Evolutionary conservation across 371 early-diverging fungal genomes (phyloP), one percentile per base, ranked within the genome.

Genomic region (Fennellomyces sp.): DNA sequence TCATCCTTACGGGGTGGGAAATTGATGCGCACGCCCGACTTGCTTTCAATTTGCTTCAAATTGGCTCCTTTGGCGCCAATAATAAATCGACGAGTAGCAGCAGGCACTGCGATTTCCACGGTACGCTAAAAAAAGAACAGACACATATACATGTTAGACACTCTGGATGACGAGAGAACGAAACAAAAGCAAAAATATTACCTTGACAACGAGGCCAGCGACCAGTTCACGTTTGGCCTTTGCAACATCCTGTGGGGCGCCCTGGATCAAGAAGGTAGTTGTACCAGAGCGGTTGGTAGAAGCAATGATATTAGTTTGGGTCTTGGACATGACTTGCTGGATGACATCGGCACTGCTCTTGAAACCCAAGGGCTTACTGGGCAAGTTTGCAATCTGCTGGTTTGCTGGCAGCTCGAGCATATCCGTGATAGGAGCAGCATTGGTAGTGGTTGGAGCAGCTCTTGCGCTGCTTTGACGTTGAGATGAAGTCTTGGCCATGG

Each of bases 251-350:
- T 88, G 87, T 21, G 88, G 76, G 36, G 85, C 82, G 52, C 97
- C 96, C 67, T 87, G 88, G 72, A 97, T 87, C 39, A 95, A 69
- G 61, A 93, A 92, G 28, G 94, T 94, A 33, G 91, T 84, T n/a
- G 89, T 88, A 23, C 89, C 86, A 45, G 83, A 83, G 30, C 84
- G 80, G 76, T 92, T 89, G 50, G 90, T 89, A 38, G 95, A 93
- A 21, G 91, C 85, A 55, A 96, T 95, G 61, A 96, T 94, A 23
- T 84, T 81, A n/a, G 95, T 93, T 36, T 85, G 82, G 4, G 89
- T 88, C 53, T 83, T 76, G 52, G 76, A 66, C 75, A 83, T 89
- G 52, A 92, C 89, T 51, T 82, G 73, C 70, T 88, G 89, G 69
- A 88, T 88, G 19, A 88, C 79, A 60, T 92, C 91, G 42, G 84